phyloP scores from a whole-genome alignment of 2,329 filamentous ascomycete genomes.

The Monosporascus cannonballus region DNA sequence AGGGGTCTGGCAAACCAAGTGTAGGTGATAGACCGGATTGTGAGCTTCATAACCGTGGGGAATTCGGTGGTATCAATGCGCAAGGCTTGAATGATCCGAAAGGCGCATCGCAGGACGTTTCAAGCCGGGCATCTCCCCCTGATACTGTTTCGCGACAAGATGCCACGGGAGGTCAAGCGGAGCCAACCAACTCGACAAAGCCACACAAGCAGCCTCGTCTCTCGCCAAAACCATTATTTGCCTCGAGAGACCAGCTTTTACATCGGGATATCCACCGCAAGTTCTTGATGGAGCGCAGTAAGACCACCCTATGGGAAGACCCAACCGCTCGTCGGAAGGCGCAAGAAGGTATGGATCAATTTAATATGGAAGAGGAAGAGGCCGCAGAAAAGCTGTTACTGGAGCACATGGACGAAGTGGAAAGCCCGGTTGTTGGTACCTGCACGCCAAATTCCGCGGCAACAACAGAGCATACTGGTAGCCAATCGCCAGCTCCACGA shows the following conservation, averaged over 20 bases:
- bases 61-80: neutral
- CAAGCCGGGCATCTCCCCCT: neutral
- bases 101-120: neutral
- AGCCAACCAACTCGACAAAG: neutral
- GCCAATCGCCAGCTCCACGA: neutral
- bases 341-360: conserved; percentile 13
- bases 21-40: neutral
- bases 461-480: neutral
- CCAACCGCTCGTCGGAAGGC: conserved; percentile 12
- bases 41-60: neutral
- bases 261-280: conserved; percentile 19
- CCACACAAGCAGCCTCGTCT: conserved; percentile 2
- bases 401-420: conserved; percentile 3
- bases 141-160: neutral
- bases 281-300: conserved; percentile 25
- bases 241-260: conserved; percentile 15
- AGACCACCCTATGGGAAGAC: conserved; percentile 24
- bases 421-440: neutral
- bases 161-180: neutral
- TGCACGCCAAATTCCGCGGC: neutral
- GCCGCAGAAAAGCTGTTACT: conserved; percentile 8
- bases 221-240: conserved; percentile 28
- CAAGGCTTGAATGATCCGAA: neutral
- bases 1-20: no score
- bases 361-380: conserved; percentile 15